Percentiles rank a stretch among this genome's conserved stretches.
Evolutionary conservation across 2,329 filamentous ascomycete species (phyloP).

Genomic region (Xylaria hypoxylon): DNA sequence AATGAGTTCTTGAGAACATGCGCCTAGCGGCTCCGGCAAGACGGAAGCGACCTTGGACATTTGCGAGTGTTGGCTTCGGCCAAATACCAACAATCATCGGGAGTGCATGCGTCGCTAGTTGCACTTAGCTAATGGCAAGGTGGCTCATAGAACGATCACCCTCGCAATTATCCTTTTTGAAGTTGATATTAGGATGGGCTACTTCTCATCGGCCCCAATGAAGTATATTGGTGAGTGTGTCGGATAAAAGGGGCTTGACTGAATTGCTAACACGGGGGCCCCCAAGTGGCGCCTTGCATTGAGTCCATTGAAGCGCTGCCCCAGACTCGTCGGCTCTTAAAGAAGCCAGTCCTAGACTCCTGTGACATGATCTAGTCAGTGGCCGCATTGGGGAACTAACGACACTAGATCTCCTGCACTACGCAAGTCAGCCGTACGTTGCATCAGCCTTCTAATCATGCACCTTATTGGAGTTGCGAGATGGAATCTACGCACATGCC

Average conservation of each 20-base stretch:
- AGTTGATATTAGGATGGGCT: background rate
- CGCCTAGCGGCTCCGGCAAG: background rate
- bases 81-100: background rate
- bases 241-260: background rate
- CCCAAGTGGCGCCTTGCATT: background rate
- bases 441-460: background rate
- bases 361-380: background rate
- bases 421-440: background rate
- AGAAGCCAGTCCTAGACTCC: background rate
- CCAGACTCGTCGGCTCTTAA: conserved; percentile 4
- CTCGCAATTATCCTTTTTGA: background rate
- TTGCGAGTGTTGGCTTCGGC: conserved; percentile 10
- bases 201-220: background rate
- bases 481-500: background rate
- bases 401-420: background rate
- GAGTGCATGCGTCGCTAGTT: background rate
- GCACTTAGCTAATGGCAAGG: background rate
- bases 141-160: background rate
- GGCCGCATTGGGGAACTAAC: background rate
- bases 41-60: conserved; percentile 8
- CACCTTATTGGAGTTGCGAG: background rate
- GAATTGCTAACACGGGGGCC: background rate
- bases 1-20: background rate
- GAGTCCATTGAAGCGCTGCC: conserved; percentile 2
- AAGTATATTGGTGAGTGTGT: background rate